These are phyloP conservation scores for Funneliformis caledonium DNA, from an alignment of 371 early-diverging fungal genomes.

Conservation along the genomic window DNA sequence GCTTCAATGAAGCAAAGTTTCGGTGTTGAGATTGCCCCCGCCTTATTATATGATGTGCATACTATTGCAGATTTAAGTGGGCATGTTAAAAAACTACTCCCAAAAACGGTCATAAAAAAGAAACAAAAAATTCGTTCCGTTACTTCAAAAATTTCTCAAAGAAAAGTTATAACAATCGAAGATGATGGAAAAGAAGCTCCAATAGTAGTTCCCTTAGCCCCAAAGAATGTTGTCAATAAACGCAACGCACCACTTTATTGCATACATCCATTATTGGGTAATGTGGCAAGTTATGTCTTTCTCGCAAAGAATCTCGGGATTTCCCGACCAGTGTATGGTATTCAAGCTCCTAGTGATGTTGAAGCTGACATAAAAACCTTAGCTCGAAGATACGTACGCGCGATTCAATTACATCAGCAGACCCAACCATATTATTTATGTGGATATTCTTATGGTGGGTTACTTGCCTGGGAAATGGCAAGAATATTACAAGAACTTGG, in stretches of 20 bases:
- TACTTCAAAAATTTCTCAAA: neutral
- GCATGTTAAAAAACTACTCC: neutral
- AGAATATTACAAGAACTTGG: slow-evolving; percentile 2
- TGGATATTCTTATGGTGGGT: slow-evolving; percentile 40
- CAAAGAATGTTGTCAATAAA: slow-evolving; percentile 11
- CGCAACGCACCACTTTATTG: slow-evolving; percentile 28
- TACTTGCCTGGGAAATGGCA: slow-evolving; percentile 35
- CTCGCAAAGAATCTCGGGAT: slow-evolving; percentile 8
- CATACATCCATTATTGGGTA: slow-evolving; percentile 30
- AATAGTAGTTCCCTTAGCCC: slow-evolving; percentile 19
- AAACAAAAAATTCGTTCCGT: neutral
- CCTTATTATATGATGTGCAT: slow-evolving; percentile 26
- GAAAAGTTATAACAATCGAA: neutral
- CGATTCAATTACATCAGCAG: slow-evolving; percentile 3
- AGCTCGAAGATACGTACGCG: slow-evolving; percentile 1
- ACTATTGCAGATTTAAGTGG: neutral
- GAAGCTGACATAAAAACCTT: neutral
- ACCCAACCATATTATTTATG: slow-evolving; percentile 27
- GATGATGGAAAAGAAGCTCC: slow-evolving; percentile 7
- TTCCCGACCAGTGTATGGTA: slow-evolving; percentile 21
- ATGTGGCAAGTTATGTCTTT: slow-evolving; percentile 31
- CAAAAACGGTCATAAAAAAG: neutral
- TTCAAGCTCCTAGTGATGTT: slow-evolving; percentile 24
- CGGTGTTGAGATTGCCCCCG: slow-evolving; percentile 14
- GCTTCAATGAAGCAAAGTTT: slow-evolving; percentile 31